These are phyloP conservation scores for Phialophora expanda DNA, from an alignment of 2,329 filamentous ascomycete genomes.

Conservation along the genomic window DNA sequence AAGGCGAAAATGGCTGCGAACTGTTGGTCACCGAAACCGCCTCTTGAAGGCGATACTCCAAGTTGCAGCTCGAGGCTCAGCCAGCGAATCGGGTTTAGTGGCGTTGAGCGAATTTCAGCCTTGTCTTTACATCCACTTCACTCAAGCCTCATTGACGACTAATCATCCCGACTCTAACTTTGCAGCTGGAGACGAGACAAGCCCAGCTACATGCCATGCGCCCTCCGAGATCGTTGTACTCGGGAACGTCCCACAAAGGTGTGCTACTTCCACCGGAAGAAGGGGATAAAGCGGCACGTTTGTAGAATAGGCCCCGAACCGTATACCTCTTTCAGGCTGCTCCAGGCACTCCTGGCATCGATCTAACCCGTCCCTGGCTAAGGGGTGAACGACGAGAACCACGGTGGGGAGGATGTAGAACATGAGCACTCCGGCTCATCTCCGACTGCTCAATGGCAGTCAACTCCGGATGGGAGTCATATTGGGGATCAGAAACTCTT, in stretches of 20 bases:
- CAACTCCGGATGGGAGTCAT: background rate
- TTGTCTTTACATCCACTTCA: background rate
- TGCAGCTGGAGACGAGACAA: background rate
- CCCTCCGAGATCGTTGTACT: background rate
- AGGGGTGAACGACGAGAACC: background rate
- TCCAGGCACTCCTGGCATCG: background rate
- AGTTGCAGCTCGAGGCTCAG: conserved; percentile 18
- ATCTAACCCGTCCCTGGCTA: background rate
- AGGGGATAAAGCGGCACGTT: background rate
- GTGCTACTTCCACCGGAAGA: background rate
- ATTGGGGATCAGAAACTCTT: background rate
- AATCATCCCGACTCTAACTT: background rate
- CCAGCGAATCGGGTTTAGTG: conserved; percentile 15
- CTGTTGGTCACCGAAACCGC: conserved; percentile 14
- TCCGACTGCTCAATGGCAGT: background rate
- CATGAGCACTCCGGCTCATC: background rate
- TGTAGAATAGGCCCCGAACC: background rate
- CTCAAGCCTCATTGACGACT: background rate
- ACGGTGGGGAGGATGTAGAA: background rate
- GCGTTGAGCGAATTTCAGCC: conserved; percentile 21
- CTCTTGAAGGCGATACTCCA: conserved; percentile 8
- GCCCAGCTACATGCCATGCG: background rate
- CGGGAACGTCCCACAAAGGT: background rate
- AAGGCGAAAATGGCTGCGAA: conserved; percentile 31
- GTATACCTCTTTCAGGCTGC: background rate